These are phyloP conservation scores for Termitomyces sp. DNA, from an alignment of 768 basidiomycete species.

Conservation along the genomic window DNA sequence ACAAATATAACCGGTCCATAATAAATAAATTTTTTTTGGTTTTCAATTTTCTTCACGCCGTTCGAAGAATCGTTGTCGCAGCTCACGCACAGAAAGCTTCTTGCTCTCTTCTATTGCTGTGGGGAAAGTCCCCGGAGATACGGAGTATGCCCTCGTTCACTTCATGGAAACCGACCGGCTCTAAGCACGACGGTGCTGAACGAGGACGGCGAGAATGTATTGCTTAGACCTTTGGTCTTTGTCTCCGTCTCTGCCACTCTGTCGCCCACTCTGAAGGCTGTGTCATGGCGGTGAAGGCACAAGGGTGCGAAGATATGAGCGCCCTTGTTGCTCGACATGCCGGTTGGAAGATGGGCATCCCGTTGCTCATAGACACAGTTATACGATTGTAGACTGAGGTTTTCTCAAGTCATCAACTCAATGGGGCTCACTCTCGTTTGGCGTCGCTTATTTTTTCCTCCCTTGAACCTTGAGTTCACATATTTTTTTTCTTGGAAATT, in stretches of 20 bases:
- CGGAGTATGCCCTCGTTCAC: conserved; percentile 57
- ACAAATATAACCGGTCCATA: conserved; percentile 11
- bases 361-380: conserved; percentile 86
- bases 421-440: conserved; percentile 90
- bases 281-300: conserved; percentile 34
- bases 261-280: conserved; percentile 34
- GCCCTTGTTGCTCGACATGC: conserved; percentile 40
- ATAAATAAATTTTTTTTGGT: conserved; percentile 3
- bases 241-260: conserved; percentile 55
- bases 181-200: conserved; percentile 62
- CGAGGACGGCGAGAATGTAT: conserved; percentile 46
- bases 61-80: conserved; percentile 84
- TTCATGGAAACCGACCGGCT: conserved; percentile 69
- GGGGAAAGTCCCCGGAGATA: conserved; percentile 94
- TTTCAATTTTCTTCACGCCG: conserved; percentile 34
- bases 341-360: conserved; percentile 30
- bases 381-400: conserved; percentile 64
- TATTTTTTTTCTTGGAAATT: neutral
- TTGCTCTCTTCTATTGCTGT: conserved; percentile 54
- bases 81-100: conserved; percentile 63
- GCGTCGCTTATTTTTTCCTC: conserved; percentile 56
- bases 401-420: conserved; percentile 57
- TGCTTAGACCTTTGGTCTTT: conserved; percentile 24
- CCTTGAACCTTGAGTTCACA: conserved; percentile 46
- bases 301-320: conserved; percentile 77